These are phyloP conservation scores for Luffa aegyptiaca DNA, from an alignment of 306 rosid species.

Conservation along the genomic window DNA sequence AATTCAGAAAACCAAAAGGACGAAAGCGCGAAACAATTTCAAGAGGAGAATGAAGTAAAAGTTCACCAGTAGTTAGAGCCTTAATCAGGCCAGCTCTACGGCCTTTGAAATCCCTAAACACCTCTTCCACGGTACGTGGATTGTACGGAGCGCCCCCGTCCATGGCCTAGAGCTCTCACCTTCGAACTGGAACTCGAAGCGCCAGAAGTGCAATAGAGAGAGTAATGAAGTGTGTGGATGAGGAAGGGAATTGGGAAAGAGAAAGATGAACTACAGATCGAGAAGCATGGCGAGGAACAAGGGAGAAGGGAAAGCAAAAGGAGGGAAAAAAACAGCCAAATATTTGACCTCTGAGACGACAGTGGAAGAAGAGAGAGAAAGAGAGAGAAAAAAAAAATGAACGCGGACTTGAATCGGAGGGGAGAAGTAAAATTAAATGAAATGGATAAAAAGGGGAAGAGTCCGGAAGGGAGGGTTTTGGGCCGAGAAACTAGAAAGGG, in stretches of 20 bases:
- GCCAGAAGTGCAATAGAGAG: not conserved
- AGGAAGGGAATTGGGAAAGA: not conserved
- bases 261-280: not conserved
- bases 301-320: not conserved
- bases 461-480: not conserved
- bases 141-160: constrained; percentile 23
- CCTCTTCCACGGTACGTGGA: constrained; percentile 46
- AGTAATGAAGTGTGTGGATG: not conserved
- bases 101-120: constrained; percentile 35
- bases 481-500: not conserved
- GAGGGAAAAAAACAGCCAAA: constrained; percentile 16
- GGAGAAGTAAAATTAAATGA: constrained; percentile 7
- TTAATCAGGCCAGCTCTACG: constrained; percentile 35
- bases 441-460: constrained; percentile 19
- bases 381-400: not conserved
- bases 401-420: constrained; percentile 23
- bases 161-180: constrained; percentile 6
- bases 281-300: not conserved
- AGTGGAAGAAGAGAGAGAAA: not conserved
- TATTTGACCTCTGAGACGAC: constrained; percentile 4
- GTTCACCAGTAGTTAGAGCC: constrained; percentile 40
- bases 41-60: not conserved
- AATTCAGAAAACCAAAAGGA: not conserved
- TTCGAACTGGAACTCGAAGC: not conserved
- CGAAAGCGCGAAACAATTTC: not conserved